Evolutionary conservation across 1,139 yeast genomes (phyloP), one percentile per base, ranked within the genome.

Genomic region (Hyphopichia khmerensis): DNA sequence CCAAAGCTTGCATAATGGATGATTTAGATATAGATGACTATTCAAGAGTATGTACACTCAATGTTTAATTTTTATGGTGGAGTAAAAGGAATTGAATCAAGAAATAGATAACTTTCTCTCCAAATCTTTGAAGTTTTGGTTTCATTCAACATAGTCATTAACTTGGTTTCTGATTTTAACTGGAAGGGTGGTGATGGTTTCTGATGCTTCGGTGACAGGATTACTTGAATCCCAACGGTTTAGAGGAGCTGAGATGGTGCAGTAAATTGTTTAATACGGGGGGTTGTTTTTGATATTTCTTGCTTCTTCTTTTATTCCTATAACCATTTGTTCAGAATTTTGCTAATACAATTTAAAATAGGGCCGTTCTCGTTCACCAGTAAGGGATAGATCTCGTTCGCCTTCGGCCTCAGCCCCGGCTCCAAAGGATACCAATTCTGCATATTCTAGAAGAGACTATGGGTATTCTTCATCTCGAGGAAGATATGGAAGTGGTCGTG

Each of bases 1-100:
- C 24, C 11, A 26, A 11, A 26, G 10, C 9, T 14, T 29, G 10
- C 32, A 57, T 43, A 41, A 75, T 75, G 68, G 80, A 75, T 48
- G 75, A 66, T 38, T 75, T 79, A 77, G 83, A 78, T 50, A 72
- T 78, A 45, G 83, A 78, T 59, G 77, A 74, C 56, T 75, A 73
- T 56, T 69, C 79, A 53, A 73, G 79, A 62, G 79, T 76, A 72
- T 59, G 78, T 72, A 54, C 5, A 26, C 9, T 11, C 29, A 4
- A 11, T n/a, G n/a, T 21, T 21, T 6, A 11, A 43, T 40, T 32
- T 21, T 11, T 26, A 11, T 11, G 13, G 29, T 26, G 29, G 29
- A 26, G 29, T 26, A 8, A 26, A 26, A 26, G 29, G n/a, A 26
- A 26, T 26, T 9, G 29, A 26, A 26, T 26, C 29, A 26, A 11